Evolutionary conservation across 2,329 filamentous ascomycete genomes (phyloP), one percentile per base, ranked within the genome.

Genomic region (Cryphonectria nitschkei): DNA sequence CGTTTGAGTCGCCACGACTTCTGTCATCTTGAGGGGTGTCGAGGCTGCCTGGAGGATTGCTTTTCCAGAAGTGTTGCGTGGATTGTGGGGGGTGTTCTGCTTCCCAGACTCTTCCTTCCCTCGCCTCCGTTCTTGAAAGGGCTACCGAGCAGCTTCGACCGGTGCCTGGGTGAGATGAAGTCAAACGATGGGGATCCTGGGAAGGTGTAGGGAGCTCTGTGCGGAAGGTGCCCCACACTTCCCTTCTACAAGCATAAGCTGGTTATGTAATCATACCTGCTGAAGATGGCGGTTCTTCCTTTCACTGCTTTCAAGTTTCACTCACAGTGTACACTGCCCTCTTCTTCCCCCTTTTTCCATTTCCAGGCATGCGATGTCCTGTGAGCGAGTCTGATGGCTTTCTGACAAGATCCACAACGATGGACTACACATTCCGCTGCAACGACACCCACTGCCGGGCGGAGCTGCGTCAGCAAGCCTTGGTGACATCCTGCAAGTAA

Each of bases 401-500:
- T 7, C 32, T 58, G 50, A 43, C 19, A 32, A 43, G 26, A 19
- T 34, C 9, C 2, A 11, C 2, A 41, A 52, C 66, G 4, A 96
- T 97, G 92, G 93, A 97, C 70, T 88, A 91, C 71, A 82, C 85
- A 32, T 83, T 97, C 34, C 87, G 89, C 50, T 98, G 95, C 84
- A 98, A 98, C 79, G 87, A 89, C 39, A 84, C 95, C 50, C 92
- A 90, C 73, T 98, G 95, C 77, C 88, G 93, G 63, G 84, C 83
- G 56, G 87, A 90, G 74, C 85, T 97, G 46, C 85, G 83, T 46
- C 89, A 92, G 56, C 86, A 87, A 73, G 95, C 94, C 14, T 86
- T 97, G 1, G 93, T 97, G 46, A 97, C 95, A 5, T 96, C 93
- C 19, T 98, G 95, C 88, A 94, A 92, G 93, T 93, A 73, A 74